Evolutionary conservation across 2,329 filamentous ascomycete species (phyloP).

Genomic region (Aureobasidium musti): DNA sequence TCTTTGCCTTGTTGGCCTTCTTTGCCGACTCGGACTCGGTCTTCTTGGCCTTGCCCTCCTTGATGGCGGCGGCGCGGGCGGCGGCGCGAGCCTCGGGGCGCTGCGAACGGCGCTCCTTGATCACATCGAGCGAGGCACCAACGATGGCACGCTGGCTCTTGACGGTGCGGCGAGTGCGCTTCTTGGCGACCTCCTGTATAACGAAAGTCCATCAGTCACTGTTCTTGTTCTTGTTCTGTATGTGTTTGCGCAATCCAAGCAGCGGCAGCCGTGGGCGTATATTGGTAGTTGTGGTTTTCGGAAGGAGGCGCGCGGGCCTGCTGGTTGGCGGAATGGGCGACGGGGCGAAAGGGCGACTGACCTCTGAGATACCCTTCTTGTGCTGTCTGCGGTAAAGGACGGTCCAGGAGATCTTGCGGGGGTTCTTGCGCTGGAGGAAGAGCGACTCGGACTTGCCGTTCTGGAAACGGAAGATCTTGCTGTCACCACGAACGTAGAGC

Average conservation of each 20-base stretch:
- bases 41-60: slow-evolving; percentile 99
- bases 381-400: slow-evolving; percentile 97
- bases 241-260: slow-evolving; percentile 21
- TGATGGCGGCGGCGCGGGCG: slow-evolving; percentile 86
- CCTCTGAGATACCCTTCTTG: slow-evolving; percentile 99
- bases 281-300: background rate
- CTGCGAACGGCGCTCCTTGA: slow-evolving; percentile 96
- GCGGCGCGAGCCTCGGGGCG: slow-evolving; percentile 94
- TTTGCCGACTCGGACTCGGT: slow-evolving; percentile 80
- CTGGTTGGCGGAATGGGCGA: background rate
- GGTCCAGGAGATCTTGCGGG: slow-evolving; percentile 98
- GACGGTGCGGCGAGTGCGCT: slow-evolving; percentile 96
- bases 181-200: slow-evolving; percentile 96
- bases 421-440: slow-evolving; percentile 99
- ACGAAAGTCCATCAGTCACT: slow-evolving; percentile 33
- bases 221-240: background rate
- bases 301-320: slow-evolving; percentile 3
- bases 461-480: slow-evolving; percentile 99
- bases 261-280: slow-evolving; percentile 12
- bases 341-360: slow-evolving; percentile 55
- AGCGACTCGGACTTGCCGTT: slow-evolving; percentile 99
- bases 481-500: slow-evolving; percentile 99
- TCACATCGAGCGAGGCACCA: slow-evolving; percentile 98
- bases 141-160: slow-evolving; percentile 99
- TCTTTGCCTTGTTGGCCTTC: slow-evolving; percentile 99